Evolutionary conservation across 768 basidiomycete genomes (phyloP).

Genomic region (Russula lepida): DNA sequence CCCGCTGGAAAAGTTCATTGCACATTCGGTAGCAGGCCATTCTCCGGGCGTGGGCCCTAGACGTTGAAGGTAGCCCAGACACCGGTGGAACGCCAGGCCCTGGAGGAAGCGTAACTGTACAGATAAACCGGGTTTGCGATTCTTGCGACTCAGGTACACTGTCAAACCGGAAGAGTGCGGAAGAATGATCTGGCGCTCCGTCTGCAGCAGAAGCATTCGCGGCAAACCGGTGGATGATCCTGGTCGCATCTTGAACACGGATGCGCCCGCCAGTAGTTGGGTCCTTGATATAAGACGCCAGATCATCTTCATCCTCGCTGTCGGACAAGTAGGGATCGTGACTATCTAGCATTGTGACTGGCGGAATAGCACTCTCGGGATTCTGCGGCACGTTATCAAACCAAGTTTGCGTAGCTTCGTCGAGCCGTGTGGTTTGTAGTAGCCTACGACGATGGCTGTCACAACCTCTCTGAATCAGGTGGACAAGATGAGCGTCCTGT

Average conservation of each 20-base stretch:
- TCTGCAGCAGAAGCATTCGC: conserved; percentile 18
- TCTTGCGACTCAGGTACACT: conserved; percentile 29
- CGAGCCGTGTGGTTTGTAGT: conserved; percentile 34
- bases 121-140: conserved; percentile 32
- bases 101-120: conserved; percentile 41
- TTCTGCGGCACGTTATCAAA: conserved; percentile 36
- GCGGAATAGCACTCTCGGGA: conserved; percentile 37
- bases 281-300: conserved; percentile 42
- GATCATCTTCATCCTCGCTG: conserved; percentile 40
- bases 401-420: conserved; percentile 41
- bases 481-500: conserved; percentile 44
- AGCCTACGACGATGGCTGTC: conserved; percentile 47
- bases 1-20: conserved; percentile 38
- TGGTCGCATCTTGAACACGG: conserved; percentile 47
- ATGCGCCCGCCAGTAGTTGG: conserved; percentile 55
- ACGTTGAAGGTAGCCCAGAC: conserved; percentile 38
- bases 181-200: not conserved
- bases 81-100: conserved; percentile 35
- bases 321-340: conserved; percentile 40
- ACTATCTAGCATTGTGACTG: conserved; percentile 34
- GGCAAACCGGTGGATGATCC: conserved; percentile 47
- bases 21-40: conserved; percentile 54
- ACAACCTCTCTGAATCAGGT: conserved; percentile 55
- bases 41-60: conserved; percentile 47
- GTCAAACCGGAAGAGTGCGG: conserved; percentile 30